Conservation (phyloP, 2,329 filamentous ascomycete genomes). For the Clathrospora elynae region DNA sequence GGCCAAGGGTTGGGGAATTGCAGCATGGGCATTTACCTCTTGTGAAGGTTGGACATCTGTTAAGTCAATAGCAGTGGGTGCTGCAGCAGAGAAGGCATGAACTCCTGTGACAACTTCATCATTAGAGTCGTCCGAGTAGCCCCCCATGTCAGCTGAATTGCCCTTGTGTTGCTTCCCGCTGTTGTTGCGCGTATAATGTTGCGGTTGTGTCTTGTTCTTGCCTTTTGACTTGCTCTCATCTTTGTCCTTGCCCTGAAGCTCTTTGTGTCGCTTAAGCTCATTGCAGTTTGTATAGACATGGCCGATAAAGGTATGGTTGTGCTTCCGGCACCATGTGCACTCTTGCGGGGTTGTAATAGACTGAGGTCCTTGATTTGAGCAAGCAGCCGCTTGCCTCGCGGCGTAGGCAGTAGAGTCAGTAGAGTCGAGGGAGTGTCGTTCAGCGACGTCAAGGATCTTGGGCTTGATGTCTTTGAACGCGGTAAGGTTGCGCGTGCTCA, state of each 20-base stretch:
- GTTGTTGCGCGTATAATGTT: background rate
- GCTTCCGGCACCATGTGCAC: slow-evolving; percentile 10
- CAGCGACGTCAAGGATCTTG: slow-evolving; percentile 14
- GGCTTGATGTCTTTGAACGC: slow-evolving; percentile 5
- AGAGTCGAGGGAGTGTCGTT: slow-evolving; percentile 8
- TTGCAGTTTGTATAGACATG: slow-evolving; percentile 13
- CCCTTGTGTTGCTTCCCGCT: slow-evolving; percentile 5
- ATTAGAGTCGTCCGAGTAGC: background rate
- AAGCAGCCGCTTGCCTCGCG: background rate
- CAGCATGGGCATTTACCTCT: slow-evolving; percentile 7
- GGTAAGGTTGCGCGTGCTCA: slow-evolving; percentile 3
- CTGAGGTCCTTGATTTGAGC: background rate
- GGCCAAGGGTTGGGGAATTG: background rate
- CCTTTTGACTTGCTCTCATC: slow-evolving; percentile 1
- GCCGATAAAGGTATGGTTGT: slow-evolving; percentile 5
- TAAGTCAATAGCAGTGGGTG: slow-evolving; percentile 2
- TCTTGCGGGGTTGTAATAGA: background rate
- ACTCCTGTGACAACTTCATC: background rate
- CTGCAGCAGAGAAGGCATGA: background rate
- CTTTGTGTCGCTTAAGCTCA: slow-evolving; percentile 8
- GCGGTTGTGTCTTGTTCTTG: background rate
- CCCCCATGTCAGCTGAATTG: background rate
- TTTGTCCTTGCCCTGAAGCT: background rate
- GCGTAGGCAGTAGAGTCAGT: slow-evolving; percentile 7
- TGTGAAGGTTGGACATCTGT: background rate